A percentile compares a stretch with the other conserved stretches of the same genome.
These are phyloP conservation scores for Metarhizium brunneum DNA, from an alignment of 2,329 filamentous ascomycete genomes.

Conservation along the genomic window DNA sequence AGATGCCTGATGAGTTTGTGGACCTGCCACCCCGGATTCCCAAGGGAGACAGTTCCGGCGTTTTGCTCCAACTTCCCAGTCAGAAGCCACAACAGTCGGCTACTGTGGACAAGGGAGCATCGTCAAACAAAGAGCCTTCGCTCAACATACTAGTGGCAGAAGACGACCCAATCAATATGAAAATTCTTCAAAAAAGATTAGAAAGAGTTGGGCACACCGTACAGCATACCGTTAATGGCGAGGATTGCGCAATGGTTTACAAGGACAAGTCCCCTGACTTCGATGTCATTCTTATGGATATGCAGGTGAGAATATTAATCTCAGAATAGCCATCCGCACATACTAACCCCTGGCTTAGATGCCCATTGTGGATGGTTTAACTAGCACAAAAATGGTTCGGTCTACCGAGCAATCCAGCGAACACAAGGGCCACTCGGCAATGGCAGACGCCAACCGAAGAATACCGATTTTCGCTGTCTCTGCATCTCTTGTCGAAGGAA, in stretches of 20 bases:
- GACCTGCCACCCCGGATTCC: conserved; percentile 23
- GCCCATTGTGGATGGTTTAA: conserved; percentile 82
- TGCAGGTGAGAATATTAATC: conserved; percentile 56
- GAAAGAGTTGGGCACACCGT: conserved; percentile 69
- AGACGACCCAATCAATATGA: conserved; percentile 81
- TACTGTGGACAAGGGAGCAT: conserved; percentile 14
- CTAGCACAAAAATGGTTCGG: conserved; percentile 75
- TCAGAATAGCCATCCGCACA: neutral
- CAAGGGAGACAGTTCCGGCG: conserved; percentile 20
- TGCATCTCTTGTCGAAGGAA: conserved; percentile 65
- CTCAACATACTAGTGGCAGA: conserved; percentile 71
- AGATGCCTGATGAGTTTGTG: conserved; percentile 37
- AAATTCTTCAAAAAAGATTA: conserved; percentile 68
- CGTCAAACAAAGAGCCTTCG: conserved; percentile 11
- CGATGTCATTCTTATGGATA: conserved; percentile 83
- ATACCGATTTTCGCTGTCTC: conserved; percentile 83
- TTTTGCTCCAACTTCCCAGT: conserved; percentile 29
- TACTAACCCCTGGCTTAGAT: conserved; percentile 46
- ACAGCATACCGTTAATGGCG: conserved; percentile 67
- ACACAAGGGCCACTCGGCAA: conserved; percentile 43
- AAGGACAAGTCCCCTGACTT: conserved; percentile 52
- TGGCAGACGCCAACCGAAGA: conserved; percentile 52
- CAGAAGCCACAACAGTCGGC: conserved; percentile 3
- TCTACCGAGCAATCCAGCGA: conserved; percentile 51
- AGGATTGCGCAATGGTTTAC: conserved; percentile 70